Percentiles rank a stretch among this genome's conserved stretches.
Evolutionary conservation across 805 yeast species (phyloP).

Genomic region (Barnettozyma wickerhamii): DNA sequence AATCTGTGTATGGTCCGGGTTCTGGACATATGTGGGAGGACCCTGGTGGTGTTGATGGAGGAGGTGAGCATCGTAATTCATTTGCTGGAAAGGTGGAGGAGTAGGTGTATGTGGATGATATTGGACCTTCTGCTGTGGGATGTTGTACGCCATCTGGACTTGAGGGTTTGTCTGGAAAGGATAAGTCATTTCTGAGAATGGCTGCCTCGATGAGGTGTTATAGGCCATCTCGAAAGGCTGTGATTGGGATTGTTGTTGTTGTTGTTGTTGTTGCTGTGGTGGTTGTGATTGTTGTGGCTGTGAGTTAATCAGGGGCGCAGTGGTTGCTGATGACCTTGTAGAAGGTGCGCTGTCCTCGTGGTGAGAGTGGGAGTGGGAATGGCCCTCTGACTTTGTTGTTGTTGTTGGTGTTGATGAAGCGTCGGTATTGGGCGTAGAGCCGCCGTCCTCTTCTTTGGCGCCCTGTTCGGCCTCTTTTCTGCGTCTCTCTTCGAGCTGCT

Average conservation of each 20-base stretch:
- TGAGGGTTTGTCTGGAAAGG: background rate
- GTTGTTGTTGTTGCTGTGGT: constrained; percentile 1
- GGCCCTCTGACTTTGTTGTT: too few species aligned
- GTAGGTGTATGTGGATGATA: background rate
- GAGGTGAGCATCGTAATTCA: background rate
- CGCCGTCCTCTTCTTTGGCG: background rate
- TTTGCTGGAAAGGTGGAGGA: constrained; percentile 1
- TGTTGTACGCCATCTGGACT: background rate
- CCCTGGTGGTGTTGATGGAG: background rate
- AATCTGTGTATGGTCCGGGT: too few species aligned
- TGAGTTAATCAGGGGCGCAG: too few species aligned
- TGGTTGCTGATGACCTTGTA: too few species aligned
- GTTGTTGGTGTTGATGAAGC: too few species aligned
- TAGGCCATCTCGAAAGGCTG: background rate
- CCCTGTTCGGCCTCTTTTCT: too few species aligned
- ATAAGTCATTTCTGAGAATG: background rate
- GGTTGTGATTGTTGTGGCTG: too few species aligned
- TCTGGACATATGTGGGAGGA: background rate
- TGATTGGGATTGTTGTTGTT: constrained; percentile 1
- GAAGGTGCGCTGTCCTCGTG: too few species aligned
- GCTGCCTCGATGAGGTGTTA: too few species aligned
- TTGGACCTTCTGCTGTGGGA: constrained; percentile 1
- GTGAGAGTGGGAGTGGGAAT: too few species aligned
- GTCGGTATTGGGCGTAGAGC: too few species aligned
- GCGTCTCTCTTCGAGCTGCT: constrained; percentile 5